These are phyloP conservation scores for Penicillium sp. DNA, from an alignment of 2,329 filamentous ascomycete species.

Conservation along the genomic window DNA sequence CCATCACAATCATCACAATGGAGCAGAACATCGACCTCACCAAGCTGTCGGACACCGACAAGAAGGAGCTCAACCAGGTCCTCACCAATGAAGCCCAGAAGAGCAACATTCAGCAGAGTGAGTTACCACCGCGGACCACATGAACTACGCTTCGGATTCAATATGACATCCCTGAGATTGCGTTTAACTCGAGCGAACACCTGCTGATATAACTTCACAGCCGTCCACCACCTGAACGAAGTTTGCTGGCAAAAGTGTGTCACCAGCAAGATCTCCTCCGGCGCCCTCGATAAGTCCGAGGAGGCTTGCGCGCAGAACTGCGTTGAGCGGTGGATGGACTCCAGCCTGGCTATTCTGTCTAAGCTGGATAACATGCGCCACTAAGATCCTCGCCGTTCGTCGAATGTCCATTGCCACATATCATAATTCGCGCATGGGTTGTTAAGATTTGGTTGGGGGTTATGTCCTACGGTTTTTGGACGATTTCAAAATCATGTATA, in stretches of 20 bases:
- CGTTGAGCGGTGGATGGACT: conserved; percentile 89
- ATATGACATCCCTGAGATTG: not conserved
- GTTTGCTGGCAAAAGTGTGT: conserved; percentile 96
- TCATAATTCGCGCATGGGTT: not conserved
- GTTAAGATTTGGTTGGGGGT: not conserved
- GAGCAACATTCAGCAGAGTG: conserved; percentile 58
- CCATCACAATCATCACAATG: conserved; percentile 28
- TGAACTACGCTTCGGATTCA: not conserved
- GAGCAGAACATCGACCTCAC: conserved; percentile 61
- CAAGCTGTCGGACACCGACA: conserved; percentile 78
- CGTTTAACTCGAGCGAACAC: not conserved
- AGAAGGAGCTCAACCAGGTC: conserved; percentile 84
- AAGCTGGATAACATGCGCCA: conserved; percentile 70
- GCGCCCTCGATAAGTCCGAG: conserved; percentile 74
- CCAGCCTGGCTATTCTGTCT: conserved; percentile 80
- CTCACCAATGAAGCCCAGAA: conserved; percentile 83
- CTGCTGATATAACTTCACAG: conserved; percentile 37
- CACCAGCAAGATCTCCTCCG: conserved; percentile 68
- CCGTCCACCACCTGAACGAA: conserved; percentile 68
- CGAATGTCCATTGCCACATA: not conserved
- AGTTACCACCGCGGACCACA: conserved; percentile 16
- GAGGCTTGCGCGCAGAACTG: conserved; percentile 87
- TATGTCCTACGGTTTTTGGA: not conserved
- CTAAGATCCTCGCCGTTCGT: conserved; percentile 18
- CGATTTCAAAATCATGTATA: conserved; percentile 21